These are phyloP conservation scores for Neurospora sp. DNA, from an alignment of 495 filamentous ascomycete genomes.

Conservation along the genomic window DNA sequence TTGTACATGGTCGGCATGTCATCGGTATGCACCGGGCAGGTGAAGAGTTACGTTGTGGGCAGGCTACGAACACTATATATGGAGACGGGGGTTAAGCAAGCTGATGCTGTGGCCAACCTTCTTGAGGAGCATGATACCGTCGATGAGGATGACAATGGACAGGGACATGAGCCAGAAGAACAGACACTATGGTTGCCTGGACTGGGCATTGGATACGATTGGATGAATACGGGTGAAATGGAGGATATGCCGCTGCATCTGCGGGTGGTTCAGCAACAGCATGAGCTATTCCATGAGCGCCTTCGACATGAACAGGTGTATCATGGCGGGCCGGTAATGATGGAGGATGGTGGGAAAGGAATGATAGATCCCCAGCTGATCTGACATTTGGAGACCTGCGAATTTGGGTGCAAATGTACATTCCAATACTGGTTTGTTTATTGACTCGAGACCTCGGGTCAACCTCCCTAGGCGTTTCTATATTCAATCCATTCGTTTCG, in stretches of 20 bases:
- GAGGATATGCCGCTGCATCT: not conserved
- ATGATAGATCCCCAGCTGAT: not conserved
- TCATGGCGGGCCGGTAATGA: not conserved
- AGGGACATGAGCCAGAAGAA: not conserved
- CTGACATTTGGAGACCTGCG: not conserved
- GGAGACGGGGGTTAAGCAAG: constrained; percentile 27
- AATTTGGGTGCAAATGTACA: not conserved
- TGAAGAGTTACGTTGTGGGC: constrained; percentile 20
- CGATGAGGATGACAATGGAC: constrained; percentile 3
- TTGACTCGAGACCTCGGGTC: not conserved
- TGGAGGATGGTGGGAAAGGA: not conserved
- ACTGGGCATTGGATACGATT: not conserved
- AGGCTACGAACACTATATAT: constrained; percentile 21
- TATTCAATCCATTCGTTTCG: no score
- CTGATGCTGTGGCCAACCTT: constrained; percentile 22
- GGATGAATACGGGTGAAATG: not conserved
- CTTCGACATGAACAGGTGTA: not conserved
- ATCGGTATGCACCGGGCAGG: constrained; percentile 18
- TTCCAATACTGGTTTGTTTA: not conserved
- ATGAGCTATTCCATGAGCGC: not conserved
- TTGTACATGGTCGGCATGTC: constrained; percentile 29
- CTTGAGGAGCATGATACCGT: constrained; percentile 16
- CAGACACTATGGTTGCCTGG: not conserved
- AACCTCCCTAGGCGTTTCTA: no score
- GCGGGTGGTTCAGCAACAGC: not conserved